Conservation (phyloP, 768 basidiomycete species). For the Russula sp. region DNA sequence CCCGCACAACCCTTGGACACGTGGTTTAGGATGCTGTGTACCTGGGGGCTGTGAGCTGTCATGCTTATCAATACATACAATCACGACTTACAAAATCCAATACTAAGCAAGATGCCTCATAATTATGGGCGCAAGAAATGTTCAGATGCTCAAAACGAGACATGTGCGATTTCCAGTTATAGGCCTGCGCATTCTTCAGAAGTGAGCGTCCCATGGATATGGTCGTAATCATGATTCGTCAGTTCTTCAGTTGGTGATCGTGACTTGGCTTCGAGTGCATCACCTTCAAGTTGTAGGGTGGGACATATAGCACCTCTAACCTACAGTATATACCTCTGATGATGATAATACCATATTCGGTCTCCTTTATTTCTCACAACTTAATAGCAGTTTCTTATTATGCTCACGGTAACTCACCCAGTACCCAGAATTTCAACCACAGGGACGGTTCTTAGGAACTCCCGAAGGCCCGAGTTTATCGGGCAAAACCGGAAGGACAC, state of each 20-base stretch:
- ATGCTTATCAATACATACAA: too few species aligned
- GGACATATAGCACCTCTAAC: slow-evolving; percentile 1
- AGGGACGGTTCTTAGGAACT: too few species aligned
- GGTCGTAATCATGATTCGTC: neutral
- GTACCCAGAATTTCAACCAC: slow-evolving; percentile 62
- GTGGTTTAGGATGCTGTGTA: too few species aligned
- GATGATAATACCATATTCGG: slow-evolving; percentile 44
- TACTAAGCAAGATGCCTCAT: too few species aligned
- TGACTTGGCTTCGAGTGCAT: slow-evolving; percentile 29
- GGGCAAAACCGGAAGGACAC: too few species aligned
- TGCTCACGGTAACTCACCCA: slow-evolving; percentile 52
- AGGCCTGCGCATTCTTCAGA: neutral
- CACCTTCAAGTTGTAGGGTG: slow-evolving; percentile 32
- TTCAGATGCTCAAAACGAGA: too few species aligned
- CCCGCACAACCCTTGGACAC: too few species aligned
- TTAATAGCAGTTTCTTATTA: slow-evolving; percentile 42
- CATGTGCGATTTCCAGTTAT: neutral
- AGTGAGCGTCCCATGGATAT: neutral
- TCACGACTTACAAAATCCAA: too few species aligned
- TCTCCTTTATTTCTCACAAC: slow-evolving; percentile 34
- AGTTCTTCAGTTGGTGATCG: neutral
- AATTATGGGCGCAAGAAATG: too few species aligned
- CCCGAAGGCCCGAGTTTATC: too few species aligned
- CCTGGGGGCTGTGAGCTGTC: too few species aligned
- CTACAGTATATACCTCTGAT: slow-evolving; percentile 48